Evolutionary conservation across 78 protist genomes (phyloP).

Genomic region (Trichosphaerium sp.): DNA sequence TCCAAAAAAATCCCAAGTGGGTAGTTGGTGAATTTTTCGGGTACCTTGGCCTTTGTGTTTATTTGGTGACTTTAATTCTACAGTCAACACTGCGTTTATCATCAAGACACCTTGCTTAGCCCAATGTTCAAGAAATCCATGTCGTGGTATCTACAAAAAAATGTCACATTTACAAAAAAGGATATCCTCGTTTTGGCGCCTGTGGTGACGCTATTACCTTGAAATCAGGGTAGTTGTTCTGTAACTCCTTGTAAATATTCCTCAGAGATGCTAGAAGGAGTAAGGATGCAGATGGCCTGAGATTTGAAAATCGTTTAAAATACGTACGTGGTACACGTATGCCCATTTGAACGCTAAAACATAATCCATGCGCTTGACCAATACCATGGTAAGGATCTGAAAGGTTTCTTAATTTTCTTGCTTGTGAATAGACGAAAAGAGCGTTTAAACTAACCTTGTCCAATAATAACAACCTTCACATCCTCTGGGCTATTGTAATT

Average conservation of each 20-base stretch:
- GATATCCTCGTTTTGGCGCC: background rate
- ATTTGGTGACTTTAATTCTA: constrained; percentile 21
- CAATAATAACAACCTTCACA: too few relatives aligned
- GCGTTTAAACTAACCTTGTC: too few relatives aligned
- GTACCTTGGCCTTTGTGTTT: constrained; percentile 19
- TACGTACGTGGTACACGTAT: constrained; percentile 28
- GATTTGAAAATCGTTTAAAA: background rate
- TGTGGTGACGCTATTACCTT: background rate
- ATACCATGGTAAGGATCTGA: constrained; percentile 72
- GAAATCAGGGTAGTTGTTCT: constrained; percentile 24
- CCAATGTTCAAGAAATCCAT: constrained; percentile 65
- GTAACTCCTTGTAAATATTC: constrained; percentile 66
- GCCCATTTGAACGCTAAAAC: constrained; percentile 60
- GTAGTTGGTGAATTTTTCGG: constrained; percentile 39
- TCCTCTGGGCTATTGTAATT: too few relatives aligned
- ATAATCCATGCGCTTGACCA: constrained; percentile 82
- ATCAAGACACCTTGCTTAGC: constrained; percentile 78
- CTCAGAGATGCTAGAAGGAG: background rate
- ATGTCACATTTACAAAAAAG: too few relatives aligned
- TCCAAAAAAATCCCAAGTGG: background rate
- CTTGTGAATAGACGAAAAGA: too few relatives aligned
- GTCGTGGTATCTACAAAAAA: background rate
- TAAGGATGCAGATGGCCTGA: background rate
- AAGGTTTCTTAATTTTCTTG: too few relatives aligned
- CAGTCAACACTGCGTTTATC: constrained; percentile 68